Evolutionary conservation across 371 early-diverging fungal species (phyloP).

Genomic region (Actinomortierella wolfii): DNA sequence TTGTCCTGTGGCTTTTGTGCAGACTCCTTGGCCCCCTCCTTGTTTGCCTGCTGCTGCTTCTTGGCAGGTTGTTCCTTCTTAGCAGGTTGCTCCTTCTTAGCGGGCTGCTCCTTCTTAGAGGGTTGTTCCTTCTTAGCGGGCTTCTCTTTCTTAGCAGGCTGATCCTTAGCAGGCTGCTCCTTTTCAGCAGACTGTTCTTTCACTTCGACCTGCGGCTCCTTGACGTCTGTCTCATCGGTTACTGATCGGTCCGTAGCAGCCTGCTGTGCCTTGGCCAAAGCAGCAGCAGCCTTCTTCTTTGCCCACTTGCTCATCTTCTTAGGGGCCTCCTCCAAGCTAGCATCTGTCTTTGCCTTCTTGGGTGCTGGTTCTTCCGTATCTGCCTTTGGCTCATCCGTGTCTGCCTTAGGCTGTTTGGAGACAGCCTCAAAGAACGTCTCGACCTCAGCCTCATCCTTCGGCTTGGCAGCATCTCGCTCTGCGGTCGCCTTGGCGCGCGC

Average conservation of each 20-base stretch:
- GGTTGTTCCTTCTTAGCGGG: slow-evolving; percentile 4
- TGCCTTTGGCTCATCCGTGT: neutral
- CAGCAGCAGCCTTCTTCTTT: slow-evolving; percentile 16
- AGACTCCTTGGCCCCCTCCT: neutral
- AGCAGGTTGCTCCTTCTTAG: slow-evolving; percentile 4
- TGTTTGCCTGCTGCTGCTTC: slow-evolving; percentile 5
- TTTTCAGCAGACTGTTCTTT: neutral
- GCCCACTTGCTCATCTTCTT: slow-evolving; percentile 45
- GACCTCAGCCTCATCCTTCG: slow-evolving; percentile 16
- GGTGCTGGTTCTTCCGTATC: neutral
- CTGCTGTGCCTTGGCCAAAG: slow-evolving; percentile 2
- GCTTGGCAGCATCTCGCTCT: slow-evolving; percentile 16
- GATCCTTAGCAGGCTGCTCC: neutral
- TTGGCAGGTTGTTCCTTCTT: slow-evolving; percentile 6
- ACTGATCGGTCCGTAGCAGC: slow-evolving; percentile 42
- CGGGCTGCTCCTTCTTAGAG: neutral
- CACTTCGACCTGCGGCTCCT: neutral
- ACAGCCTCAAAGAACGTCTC: slow-evolving; percentile 40
- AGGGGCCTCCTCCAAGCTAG: slow-evolving; percentile 4
- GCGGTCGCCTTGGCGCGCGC: slow-evolving; percentile 38
- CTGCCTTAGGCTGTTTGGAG: slow-evolving; percentile 11
- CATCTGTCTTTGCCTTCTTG: too few relatives aligned
- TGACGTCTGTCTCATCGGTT: too few relatives aligned
- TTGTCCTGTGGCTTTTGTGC: too few relatives aligned
- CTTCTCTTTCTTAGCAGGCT: slow-evolving; percentile 2